A percentile compares a stretch with the other conserved stretches of the same genome.
Conservation (phyloP, 257 asterid species). For the Anisodus acutangulus region DNA sequence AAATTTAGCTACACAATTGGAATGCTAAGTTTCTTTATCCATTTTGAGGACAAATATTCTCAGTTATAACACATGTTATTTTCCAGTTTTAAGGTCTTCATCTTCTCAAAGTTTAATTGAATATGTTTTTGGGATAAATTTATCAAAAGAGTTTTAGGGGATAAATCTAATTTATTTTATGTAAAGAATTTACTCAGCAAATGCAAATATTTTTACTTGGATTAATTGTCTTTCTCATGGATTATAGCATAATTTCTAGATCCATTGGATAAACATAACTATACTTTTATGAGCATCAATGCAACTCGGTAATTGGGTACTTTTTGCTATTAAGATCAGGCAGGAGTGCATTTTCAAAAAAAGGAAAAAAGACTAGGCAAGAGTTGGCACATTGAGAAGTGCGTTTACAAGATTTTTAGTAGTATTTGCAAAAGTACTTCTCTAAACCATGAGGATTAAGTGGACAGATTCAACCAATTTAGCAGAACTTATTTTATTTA, state of each 20-base stretch:
- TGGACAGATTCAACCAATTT: conserved; percentile 19
- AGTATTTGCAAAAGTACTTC: conserved; percentile 15
- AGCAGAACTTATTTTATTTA: conserved; percentile 17
- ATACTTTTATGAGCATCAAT: not conserved
- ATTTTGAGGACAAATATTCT: not conserved
- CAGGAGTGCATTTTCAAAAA: not conserved
- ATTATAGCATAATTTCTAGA: conserved; percentile 13
- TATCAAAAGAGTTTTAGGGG: not conserved
- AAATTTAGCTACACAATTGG: not conserved
- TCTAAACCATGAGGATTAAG: conserved; percentile 8
- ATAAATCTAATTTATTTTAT: not conserved
- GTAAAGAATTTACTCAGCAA: not conserved
- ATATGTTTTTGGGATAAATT: conserved; percentile 11
- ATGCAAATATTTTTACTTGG: not conserved
- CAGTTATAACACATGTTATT: not conserved
- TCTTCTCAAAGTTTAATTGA: not conserved
- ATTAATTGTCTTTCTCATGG: conserved; percentile 1
- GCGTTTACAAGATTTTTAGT: not conserved
- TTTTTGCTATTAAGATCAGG: not conserved
- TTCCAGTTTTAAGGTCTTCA: conserved; percentile 3
- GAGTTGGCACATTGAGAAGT: not conserved
- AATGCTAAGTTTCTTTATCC: not conserved
- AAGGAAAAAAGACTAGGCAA: not conserved
- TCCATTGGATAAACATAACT: conserved; percentile 4
- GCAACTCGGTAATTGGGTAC: not conserved